phyloP scores from a whole-genome alignment of 2,329 filamentous ascomycete species.

The Diaporthe ilicicola region DNA sequence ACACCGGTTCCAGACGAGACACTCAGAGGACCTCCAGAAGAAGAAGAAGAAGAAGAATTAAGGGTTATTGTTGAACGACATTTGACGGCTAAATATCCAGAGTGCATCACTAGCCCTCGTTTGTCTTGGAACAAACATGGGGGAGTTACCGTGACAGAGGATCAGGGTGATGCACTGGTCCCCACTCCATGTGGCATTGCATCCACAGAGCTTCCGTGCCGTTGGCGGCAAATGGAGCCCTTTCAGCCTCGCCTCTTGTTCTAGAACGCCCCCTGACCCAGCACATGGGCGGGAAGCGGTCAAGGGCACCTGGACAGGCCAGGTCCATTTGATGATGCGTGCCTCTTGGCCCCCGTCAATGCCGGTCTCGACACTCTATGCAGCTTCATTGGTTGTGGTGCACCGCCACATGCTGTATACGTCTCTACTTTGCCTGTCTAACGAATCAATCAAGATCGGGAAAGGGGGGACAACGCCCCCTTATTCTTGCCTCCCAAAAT shows the following conservation, averaged over 20 bases:
- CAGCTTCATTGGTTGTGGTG: conserved; percentile 1
- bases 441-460: neutral
- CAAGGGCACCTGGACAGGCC: conserved; percentile 23
- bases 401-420: conserved; percentile 14
- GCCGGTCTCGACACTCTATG: neutral
- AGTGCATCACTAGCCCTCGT: neutral
- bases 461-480: neutral
- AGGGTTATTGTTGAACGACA: neutral
- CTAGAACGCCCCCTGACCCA: conserved; percentile 28
- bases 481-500: neutral
- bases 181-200: conserved; percentile 25
- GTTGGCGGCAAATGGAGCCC: conserved; percentile 19
- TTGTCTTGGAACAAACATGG: neutral
- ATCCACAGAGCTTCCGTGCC: conserved; percentile 26
- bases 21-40: neutral
- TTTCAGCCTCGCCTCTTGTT: conserved; percentile 23
- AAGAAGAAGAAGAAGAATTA: neutral
- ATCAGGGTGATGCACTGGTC: conserved; percentile 23
- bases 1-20: neutral
- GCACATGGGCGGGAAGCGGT: conserved; percentile 26
- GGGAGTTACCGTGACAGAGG: neutral
- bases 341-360: neutral
- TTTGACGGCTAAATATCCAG: neutral
- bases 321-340: conserved; percentile 12
- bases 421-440: neutral